A percentile compares a stretch with the other conserved stretches of the same genome.
Conservation (phyloP, 2,329 filamentous ascomycete species). For the Monosporascus sp. region DNA sequence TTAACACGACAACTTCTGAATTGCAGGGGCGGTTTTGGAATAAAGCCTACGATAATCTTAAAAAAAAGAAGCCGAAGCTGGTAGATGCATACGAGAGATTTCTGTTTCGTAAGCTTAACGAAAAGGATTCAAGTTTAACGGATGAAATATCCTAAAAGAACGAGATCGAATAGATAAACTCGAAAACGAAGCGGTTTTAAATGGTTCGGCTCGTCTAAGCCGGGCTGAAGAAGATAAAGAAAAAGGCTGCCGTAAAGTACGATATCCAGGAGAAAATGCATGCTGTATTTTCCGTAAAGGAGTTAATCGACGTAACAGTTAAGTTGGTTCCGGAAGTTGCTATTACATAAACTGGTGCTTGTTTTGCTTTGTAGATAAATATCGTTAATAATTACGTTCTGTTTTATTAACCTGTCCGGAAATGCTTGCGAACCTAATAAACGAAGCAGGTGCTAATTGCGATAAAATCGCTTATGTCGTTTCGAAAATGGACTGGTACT, state of each 20-base stretch:
- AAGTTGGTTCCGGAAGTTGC: slow-evolving; percentile 27
- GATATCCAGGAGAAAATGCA: slow-evolving; percentile 18
- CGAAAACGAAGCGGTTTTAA: slow-evolving; percentile 11
- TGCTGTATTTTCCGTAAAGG: slow-evolving; percentile 17
- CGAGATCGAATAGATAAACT: not conserved
- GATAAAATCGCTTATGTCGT: slow-evolving; percentile 30
- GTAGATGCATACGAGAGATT: slow-evolving; percentile 19
- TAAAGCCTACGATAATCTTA: slow-evolving; percentile 23
- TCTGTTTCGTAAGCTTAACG: slow-evolving; percentile 8
- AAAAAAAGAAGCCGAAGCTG: slow-evolving; percentile 15
- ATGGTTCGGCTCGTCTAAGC: slow-evolving; percentile 25
- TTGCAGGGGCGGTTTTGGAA: slow-evolving; percentile 13
- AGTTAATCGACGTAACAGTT: slow-evolving; percentile 21
- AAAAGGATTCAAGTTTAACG: not conserved
- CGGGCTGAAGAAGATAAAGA: slow-evolving; percentile 23
- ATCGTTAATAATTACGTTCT: not conserved
- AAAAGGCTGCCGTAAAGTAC: slow-evolving; percentile 18
- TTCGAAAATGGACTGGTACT: slow-evolving; percentile 35
- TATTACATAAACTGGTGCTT: slow-evolving; percentile 32
- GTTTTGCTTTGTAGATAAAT: slow-evolving; percentile 28
- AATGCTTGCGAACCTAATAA: slow-evolving; percentile 27
- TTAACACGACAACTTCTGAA: not conserved
- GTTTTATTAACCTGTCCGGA: slow-evolving; percentile 9
- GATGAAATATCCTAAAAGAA: not conserved
- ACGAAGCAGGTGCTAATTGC: slow-evolving; percentile 23